phyloP scores from a whole-genome alignment of 169 alveolate species.

The Eimeria necatrix region DNA sequence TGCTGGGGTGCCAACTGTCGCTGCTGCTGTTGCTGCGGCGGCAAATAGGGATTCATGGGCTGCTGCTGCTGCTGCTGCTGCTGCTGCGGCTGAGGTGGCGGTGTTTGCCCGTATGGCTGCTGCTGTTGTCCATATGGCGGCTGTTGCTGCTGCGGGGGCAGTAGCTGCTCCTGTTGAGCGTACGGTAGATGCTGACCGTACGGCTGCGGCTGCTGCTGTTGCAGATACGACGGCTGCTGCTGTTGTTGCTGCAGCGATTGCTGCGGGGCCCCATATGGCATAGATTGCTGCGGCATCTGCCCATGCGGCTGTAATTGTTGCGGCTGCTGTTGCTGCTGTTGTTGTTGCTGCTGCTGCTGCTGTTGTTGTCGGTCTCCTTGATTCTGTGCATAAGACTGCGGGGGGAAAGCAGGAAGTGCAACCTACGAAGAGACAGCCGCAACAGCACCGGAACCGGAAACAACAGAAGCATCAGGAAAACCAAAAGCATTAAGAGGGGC shows the following conservation, averaged over 20 bases:
- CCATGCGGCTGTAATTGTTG: neutral
- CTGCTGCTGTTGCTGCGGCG: neutral
- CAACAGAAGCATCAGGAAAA: neutral
- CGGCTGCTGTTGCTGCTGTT: neutral
- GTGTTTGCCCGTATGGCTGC: neutral
- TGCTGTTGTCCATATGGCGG: neutral
- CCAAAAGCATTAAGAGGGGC: neutral
- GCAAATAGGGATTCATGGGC: neutral
- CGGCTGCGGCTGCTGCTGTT: neutral
- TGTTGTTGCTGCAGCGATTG: neutral
- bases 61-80: neutral
- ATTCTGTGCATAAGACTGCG: neutral
- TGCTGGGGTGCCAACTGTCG: neutral
- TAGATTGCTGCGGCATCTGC: neutral
- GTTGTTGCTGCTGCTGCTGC: neutral
- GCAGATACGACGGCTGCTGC: neutral
- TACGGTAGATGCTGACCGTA: neutral
- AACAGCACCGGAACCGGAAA: neutral
- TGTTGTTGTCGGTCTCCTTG: neutral
- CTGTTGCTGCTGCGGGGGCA: slow-evolving; percentile 4
- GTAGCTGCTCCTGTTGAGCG: neutral
- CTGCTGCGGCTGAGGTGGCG: neutral
- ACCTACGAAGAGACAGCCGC: neutral
- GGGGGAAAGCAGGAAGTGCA: neutral
- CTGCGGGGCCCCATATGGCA: neutral